phyloP scores from a whole-genome alignment of 345 rosid genomes.

The Kernera saxatilis region DNA sequence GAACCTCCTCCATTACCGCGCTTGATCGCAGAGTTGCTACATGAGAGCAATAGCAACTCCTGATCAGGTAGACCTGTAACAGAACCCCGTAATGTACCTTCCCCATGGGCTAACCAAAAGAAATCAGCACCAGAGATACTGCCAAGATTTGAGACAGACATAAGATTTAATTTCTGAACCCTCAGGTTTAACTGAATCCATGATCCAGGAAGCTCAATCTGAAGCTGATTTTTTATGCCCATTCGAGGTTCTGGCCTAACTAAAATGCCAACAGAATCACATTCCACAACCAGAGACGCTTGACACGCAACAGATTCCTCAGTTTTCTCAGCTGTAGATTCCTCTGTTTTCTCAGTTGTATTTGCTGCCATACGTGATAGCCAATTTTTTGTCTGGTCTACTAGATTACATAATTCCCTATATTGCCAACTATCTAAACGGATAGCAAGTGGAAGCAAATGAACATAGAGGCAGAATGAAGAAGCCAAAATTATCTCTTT shows the following conservation, averaged over 20 bases:
- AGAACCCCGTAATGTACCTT: slow-evolving; percentile 75
- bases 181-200: slow-evolving; percentile 66
- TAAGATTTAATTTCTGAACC: slow-evolving; percentile 51
- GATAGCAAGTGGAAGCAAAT: slow-evolving; percentile 41
- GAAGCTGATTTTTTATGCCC: slow-evolving; percentile 48
- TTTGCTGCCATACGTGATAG: slow-evolving; percentile 34
- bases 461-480: slow-evolving; percentile 52
- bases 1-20: slow-evolving; percentile 98
- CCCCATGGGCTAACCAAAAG: slow-evolving; percentile 76
- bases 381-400: slow-evolving; percentile 45
- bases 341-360: slow-evolving; percentile 26
- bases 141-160: slow-evolving; percentile 72
- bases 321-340: slow-evolving; percentile 21
- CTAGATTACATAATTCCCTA: slow-evolving; percentile 34
- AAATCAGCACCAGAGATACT: slow-evolving; percentile 55
- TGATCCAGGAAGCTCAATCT: slow-evolving; percentile 83
- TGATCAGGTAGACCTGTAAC: slow-evolving; percentile 48
- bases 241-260: slow-evolving; percentile 55
- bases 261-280: slow-evolving; percentile 63
- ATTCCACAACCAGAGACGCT: slow-evolving; percentile 62
- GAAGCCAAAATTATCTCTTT: slow-evolving; percentile 65
- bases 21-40: slow-evolving; percentile 73
- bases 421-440: slow-evolving; percentile 50
- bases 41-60: slow-evolving; percentile 69
- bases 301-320: slow-evolving; percentile 39